Evolutionary conservation across 805 yeast genomes (phyloP).

Genomic region (Sugiyamaella chiloensis): DNA sequence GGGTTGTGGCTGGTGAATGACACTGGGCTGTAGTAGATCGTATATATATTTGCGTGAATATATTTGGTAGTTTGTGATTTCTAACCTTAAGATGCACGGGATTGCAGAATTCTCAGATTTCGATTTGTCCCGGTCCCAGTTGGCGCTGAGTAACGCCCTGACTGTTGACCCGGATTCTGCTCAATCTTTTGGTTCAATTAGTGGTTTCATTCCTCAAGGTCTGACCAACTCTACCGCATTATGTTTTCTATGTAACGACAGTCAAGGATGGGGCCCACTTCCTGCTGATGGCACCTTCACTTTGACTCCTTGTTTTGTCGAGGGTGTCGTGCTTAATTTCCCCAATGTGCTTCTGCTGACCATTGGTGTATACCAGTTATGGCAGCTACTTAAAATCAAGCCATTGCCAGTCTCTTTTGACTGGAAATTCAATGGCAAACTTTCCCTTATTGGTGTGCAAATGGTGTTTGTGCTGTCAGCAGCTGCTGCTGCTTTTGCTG

Average conservation of each 20-base stretch:
- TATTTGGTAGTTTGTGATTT: no score
- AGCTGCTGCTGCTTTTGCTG: conserved; percentile 15
- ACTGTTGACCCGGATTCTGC: background rate
- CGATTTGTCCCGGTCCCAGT: conserved; percentile 3
- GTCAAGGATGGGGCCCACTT: conserved; percentile 38
- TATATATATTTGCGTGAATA: no score
- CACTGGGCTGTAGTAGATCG: no score
- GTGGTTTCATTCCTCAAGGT: background rate
- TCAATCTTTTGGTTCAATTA: no score
- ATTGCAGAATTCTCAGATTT: background rate
- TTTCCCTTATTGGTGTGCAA: conserved; percentile 21
- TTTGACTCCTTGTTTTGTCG: conserved; percentile 39
- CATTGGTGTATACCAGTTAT: conserved; percentile 31
- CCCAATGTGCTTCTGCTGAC: conserved; percentile 31
- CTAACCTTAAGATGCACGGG: background rate
- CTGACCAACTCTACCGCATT: background rate
- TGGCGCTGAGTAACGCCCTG: conserved; percentile 1
- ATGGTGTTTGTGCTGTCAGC: conserved; percentile 15
- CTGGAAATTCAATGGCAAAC: conserved; percentile 26
- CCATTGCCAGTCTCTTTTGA: conserved; percentile 24
- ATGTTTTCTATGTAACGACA: conserved; percentile 15
- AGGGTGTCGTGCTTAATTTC: conserved; percentile 33
- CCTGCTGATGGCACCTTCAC: conserved; percentile 24
- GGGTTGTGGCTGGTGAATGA: no score
- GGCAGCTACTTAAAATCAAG: conserved; percentile 22